Percentiles rank a stretch among this genome's conserved stretches.
Evolutionary conservation across 345 rosid species (phyloP).

Genomic region (Syzygium grande): DNA sequence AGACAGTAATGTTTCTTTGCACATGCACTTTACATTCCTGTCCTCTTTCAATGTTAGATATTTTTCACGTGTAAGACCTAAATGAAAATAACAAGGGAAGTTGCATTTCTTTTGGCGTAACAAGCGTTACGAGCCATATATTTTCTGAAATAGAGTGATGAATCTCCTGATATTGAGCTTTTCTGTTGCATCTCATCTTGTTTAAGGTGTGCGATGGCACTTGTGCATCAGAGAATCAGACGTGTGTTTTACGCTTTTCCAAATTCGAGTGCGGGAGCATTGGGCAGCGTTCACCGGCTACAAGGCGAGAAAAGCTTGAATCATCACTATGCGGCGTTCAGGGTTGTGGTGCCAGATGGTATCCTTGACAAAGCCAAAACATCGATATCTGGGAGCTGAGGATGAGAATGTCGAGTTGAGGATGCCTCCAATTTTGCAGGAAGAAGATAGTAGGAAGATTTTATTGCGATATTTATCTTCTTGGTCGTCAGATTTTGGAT

Average conservation of each 20-base stretch:
- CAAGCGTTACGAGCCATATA: not conserved
- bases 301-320: constrained; percentile 91
- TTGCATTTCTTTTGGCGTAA: not conserved
- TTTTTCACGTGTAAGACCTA: not conserved
- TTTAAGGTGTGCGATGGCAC: constrained; percentile 90
- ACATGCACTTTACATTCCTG: not conserved
- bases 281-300: constrained; percentile 67
- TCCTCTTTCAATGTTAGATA: not conserved
- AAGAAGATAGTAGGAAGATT: not conserved
- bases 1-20: not conserved
- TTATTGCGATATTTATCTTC: not conserved
- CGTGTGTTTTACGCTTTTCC: constrained; percentile 73
- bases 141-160: not conserved
- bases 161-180: not conserved
- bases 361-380: not conserved
- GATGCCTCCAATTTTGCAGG: not conserved
- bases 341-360: constrained; percentile 42
- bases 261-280: constrained; percentile 54
- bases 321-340: constrained; percentile 92
- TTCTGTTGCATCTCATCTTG: not conserved
- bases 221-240: constrained; percentile 72
- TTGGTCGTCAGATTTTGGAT: not conserved
- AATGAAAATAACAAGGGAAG: not conserved
- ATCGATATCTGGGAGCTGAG: not conserved
- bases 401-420: not conserved